These are phyloP conservation scores for Paramecium sexaurelia DNA, from an alignment of 73 alveolate genomes.

Conservation along the genomic window DNA sequence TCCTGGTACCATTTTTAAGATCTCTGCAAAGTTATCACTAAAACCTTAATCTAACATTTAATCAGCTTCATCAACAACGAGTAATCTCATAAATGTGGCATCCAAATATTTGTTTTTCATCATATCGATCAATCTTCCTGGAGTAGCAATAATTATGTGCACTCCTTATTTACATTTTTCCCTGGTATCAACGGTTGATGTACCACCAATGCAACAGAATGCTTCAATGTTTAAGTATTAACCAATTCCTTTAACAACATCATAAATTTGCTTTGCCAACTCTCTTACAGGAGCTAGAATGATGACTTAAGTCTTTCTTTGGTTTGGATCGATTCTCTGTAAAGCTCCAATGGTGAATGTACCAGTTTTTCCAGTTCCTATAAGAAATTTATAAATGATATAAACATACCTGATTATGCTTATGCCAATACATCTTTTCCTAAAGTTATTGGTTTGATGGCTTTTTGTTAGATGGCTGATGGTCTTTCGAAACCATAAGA, in stretches of 20 bases:
- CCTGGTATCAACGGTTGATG: constrained; percentile 90
- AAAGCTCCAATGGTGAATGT: constrained; percentile 91
- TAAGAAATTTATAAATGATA: constrained; percentile 12
- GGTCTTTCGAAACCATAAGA: constrained; percentile 96
- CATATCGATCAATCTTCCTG: constrained; percentile 96
- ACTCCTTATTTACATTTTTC: constrained; percentile 85
- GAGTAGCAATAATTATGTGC: constrained; percentile 95
- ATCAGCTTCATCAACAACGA: constrained; percentile 98
- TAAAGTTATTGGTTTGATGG: constrained; percentile 93
- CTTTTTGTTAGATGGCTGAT: constrained; percentile 95
- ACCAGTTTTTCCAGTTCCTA: constrained; percentile 98
- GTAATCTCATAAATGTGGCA: constrained; percentile 80
- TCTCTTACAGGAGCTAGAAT: constrained; percentile 99
- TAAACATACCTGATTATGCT: constrained; percentile 76
- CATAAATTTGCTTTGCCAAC: constrained; percentile 88
- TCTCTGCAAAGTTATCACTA: constrained; percentile 93
- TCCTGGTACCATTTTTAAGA: constrained; percentile 88
- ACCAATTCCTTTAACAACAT: constrained; percentile 81
- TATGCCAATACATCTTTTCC: constrained; percentile 96
- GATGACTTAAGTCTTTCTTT: constrained; percentile 93
- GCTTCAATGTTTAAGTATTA: constrained; percentile 86
- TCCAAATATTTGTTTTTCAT: constrained; percentile 85
- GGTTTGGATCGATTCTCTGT: constrained; percentile 82
- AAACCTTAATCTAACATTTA: constrained; percentile 98
- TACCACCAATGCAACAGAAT: constrained; percentile 94